These are phyloP conservation scores for Rhodotorula toruloides DNA, from an alignment of 768 basidiomycete genomes.

Conservation along the genomic window DNA sequence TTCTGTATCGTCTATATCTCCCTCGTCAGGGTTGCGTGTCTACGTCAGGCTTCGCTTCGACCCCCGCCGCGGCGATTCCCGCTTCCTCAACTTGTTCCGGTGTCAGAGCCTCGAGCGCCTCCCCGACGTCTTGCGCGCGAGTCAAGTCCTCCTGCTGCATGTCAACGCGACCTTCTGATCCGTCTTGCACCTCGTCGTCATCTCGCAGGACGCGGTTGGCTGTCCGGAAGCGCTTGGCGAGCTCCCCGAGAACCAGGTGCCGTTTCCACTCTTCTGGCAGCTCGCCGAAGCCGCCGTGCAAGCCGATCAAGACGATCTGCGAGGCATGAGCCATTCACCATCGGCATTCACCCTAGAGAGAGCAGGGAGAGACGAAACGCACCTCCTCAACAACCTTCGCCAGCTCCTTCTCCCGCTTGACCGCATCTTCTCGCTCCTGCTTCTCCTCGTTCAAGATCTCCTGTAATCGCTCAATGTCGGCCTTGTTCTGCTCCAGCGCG, in stretches of 20 bases:
- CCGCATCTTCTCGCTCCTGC: not conserved
- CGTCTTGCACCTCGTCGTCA: constrained; percentile 7
- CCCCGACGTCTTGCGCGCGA: no score
- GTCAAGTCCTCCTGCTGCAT: no score
- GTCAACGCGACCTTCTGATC: no score
- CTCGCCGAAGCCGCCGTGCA: constrained; percentile 34
- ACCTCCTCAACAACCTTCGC: constrained; percentile 33
- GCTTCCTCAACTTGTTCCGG: no score
- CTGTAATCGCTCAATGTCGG: constrained; percentile 6
- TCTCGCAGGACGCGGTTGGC: constrained; percentile 11
- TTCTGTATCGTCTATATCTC: no score
- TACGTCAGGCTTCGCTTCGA: no score
- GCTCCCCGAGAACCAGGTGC: constrained; percentile 13
- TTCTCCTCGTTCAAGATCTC: constrained; percentile 3
- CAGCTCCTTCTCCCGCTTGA: constrained; percentile 15
- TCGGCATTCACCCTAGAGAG: no score
- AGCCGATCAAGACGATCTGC: constrained; percentile 35
- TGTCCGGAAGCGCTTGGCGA: constrained; percentile 13
- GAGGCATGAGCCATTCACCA: not conserved
- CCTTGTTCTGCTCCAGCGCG: constrained; percentile 14
- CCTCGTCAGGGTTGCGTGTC: no score
- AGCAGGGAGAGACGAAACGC: not conserved
- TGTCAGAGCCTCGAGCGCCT: no score
- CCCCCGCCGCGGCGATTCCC: no score
- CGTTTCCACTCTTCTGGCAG: constrained; percentile 16